These are phyloP conservation scores for Populus ilicifolia DNA, from an alignment of 345 rosid genomes.

Conservation along the genomic window DNA sequence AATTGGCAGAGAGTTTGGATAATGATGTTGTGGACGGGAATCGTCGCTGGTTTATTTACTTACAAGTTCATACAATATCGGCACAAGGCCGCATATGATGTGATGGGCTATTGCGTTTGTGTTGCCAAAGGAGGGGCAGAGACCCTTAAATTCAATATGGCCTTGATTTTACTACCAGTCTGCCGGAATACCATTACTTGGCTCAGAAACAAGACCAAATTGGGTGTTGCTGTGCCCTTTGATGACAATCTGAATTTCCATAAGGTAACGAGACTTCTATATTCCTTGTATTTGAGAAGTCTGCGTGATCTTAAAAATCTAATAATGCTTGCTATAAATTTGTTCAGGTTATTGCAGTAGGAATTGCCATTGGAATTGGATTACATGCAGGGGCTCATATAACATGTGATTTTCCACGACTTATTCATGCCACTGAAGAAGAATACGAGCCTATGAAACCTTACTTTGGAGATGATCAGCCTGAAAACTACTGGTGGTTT, in stretches of 20 bases:
- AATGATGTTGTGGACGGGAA: constrained; percentile 66
- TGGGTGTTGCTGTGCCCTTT: constrained; percentile 66
- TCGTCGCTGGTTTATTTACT: constrained; percentile 53
- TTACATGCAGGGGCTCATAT: constrained; percentile 69
- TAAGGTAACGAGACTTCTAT: constrained; percentile 35
- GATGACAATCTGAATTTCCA: constrained; percentile 87
- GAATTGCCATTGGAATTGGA: constrained; percentile 55
- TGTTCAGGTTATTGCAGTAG: constrained; percentile 52
- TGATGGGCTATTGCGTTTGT: constrained; percentile 89
- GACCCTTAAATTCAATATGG: constrained; percentile 86
- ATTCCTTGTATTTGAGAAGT: background rate
- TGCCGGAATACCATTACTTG: constrained; percentile 88
- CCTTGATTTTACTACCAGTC: constrained; percentile 68
- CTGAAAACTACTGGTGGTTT: constrained; percentile 69
- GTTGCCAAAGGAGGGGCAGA: constrained; percentile 88
- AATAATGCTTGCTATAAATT: background rate
- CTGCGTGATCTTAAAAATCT: background rate
- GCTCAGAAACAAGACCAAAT: constrained; percentile 81
- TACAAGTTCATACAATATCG: constrained; percentile 68
- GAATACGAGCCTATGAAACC: constrained; percentile 52
- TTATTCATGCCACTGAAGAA: constrained; percentile 53
- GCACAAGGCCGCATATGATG: constrained; percentile 44
- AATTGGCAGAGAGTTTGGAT: constrained; percentile 87
- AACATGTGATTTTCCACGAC: constrained; percentile 75
- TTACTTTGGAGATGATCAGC: constrained; percentile 59